Percentiles rank a stretch among this genome's conserved stretches.
phyloP scores from a whole-genome alignment of 768 basidiomycete species.

The Lactifluus hygrophoroides region DNA sequence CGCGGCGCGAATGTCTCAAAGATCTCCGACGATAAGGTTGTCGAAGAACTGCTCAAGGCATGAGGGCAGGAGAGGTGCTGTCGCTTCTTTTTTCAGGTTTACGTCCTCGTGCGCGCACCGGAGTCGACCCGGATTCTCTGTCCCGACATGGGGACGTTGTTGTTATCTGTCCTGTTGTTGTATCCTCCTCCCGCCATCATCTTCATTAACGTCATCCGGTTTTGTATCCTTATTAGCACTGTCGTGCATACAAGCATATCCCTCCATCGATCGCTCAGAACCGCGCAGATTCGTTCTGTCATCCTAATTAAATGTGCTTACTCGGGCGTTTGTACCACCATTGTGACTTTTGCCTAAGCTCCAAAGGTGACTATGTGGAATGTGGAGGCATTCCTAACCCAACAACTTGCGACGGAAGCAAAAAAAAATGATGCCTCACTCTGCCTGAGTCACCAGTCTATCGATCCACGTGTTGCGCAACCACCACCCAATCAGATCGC shows the following conservation, averaged over 20 bases:
- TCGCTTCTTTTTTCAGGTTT: neutral
- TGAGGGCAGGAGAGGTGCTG: constrained; percentile 21
- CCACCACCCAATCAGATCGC: too few species aligned
- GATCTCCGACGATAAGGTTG: constrained; percentile 74
- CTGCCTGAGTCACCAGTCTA: too few species aligned
- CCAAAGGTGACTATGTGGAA: neutral
- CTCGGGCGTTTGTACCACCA: neutral
- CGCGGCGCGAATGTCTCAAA: constrained; percentile 72
- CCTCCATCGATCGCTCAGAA: neutral
- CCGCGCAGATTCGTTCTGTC: neutral
- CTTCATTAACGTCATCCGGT: constrained; percentile 5
- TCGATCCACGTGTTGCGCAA: too few species aligned
- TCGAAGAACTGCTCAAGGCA: constrained; percentile 73
- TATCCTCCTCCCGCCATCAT: constrained; percentile 5
- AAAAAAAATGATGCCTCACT: too few species aligned
- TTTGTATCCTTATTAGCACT: constrained; percentile 17
- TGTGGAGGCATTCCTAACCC: too few species aligned
- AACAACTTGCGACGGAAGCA: too few species aligned
- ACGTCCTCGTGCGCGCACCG: neutral
- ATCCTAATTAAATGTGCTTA: constrained; percentile 2
- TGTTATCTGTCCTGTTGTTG: neutral
- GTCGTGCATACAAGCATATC: constrained; percentile 5
- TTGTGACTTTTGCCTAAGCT: neutral
- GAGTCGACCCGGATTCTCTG: neutral
- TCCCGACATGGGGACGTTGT: neutral